Evolutionary conservation across 108 stramenopile genomes (phyloP).

Genomic region (Discostella stelligeroides): DNA sequence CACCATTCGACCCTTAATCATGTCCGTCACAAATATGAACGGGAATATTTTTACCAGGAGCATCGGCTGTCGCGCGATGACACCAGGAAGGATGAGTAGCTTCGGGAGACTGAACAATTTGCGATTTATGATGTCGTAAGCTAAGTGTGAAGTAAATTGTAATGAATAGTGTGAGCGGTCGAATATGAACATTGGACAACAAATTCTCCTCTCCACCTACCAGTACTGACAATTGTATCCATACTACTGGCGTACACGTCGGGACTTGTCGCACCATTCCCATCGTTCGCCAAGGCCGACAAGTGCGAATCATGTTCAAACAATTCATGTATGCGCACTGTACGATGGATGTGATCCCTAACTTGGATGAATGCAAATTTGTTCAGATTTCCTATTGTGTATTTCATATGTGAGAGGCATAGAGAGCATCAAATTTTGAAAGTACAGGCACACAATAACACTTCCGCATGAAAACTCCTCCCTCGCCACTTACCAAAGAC

Average conservation of each 20-base stretch:
- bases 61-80: slow-evolving; percentile 75
- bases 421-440: no score
- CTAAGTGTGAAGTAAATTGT: neutral
- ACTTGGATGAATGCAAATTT: slow-evolving; percentile 79
- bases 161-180: neutral
- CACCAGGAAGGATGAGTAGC: slow-evolving; percentile 72
- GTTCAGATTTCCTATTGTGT: slow-evolving; percentile 59
- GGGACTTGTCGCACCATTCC: slow-evolving; percentile 57
- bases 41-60: slow-evolving; percentile 81
- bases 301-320: slow-evolving; percentile 79
- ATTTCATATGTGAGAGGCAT: no score
- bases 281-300: slow-evolving; percentile 73
- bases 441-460: no score
- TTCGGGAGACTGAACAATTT: slow-evolving; percentile 89
- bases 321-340: slow-evolving; percentile 77
- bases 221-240: slow-evolving; percentile 72
- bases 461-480: no score
- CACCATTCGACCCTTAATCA: slow-evolving; percentile 69
- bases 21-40: slow-evolving; percentile 76
- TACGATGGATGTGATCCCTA: slow-evolving; percentile 76
- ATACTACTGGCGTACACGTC: slow-evolving; percentile 72
- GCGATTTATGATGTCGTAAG: slow-evolving; percentile 80
- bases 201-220: slow-evolving; percentile 19
- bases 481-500: slow-evolving; percentile 44
- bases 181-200: neutral